Conservation (phyloP, 2,329 filamentous ascomycete genomes). For the Claviceps purpurea region DNA sequence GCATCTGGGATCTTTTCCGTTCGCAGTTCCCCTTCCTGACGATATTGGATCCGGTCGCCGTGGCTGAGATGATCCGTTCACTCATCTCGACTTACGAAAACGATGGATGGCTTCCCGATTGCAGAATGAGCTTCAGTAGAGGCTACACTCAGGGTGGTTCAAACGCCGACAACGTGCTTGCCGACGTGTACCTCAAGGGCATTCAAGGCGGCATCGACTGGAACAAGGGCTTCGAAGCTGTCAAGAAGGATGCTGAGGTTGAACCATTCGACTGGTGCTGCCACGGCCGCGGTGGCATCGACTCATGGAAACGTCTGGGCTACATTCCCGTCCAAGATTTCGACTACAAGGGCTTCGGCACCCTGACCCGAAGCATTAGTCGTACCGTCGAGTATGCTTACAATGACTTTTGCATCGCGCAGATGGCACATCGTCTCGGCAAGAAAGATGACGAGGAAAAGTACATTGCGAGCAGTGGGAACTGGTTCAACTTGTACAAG, state of each 20-base stretch:
- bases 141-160: conserved; percentile 65
- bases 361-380: conserved; percentile 56
- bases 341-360: conserved; percentile 52
- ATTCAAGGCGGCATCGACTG: conserved; percentile 49
- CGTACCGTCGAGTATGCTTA: conserved; percentile 68
- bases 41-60: conserved; percentile 48
- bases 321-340: conserved; percentile 61
- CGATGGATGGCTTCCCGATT: conserved; percentile 61
- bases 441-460: conserved; percentile 41
- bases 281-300: conserved; percentile 56
- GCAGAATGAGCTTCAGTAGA: conserved; percentile 62
- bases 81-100: conserved; percentile 59
- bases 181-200: conserved; percentile 55
- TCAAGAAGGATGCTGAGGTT: conserved; percentile 59
- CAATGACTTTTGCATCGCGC: conserved; percentile 57
- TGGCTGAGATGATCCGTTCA: conserved; percentile 54
- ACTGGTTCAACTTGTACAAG: conserved; percentile 58
- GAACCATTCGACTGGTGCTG: conserved; percentile 58
- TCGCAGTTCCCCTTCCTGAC: conserved; percentile 58
- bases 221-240: conserved; percentile 54
- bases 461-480: conserved; percentile 44
- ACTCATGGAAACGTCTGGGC: conserved; percentile 56
- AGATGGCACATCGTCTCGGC: conserved; percentile 45
- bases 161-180: conserved; percentile 57
- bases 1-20: conserved; percentile 61